These are phyloP conservation scores for Rhynchospora tenuis DNA, from an alignment of 176 grass and related monocot genomes.

Conservation along the genomic window DNA sequence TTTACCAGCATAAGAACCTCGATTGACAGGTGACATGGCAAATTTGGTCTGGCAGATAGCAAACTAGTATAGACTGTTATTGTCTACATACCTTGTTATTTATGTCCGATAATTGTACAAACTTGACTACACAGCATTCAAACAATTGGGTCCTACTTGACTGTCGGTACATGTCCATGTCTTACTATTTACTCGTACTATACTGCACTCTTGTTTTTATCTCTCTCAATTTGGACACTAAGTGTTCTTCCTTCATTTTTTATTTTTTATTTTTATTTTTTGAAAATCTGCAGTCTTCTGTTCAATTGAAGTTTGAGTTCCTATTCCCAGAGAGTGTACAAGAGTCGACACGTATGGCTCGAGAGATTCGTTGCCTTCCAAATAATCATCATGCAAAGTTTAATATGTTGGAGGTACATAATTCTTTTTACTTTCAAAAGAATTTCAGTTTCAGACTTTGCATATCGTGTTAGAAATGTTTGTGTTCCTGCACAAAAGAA, in stretches of 20 bases:
- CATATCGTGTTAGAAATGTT: background rate
- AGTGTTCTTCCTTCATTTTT: background rate
- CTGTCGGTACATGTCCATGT: background rate
- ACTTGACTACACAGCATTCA: background rate
- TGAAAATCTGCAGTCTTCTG: slow-evolving; percentile 68
- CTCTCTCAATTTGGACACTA: background rate
- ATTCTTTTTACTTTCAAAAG: background rate
- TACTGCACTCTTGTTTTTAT: background rate
- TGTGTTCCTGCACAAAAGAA: background rate
- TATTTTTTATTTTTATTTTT: background rate
- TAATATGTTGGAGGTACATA: slow-evolving; percentile 78
- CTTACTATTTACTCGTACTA: slow-evolving; percentile 5
- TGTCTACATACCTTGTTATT: background rate
- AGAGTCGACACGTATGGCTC: slow-evolving; percentile 60
- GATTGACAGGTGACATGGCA: background rate
- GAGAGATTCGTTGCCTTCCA: slow-evolving; percentile 88
- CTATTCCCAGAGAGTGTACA: slow-evolving; percentile 76
- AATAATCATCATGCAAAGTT: slow-evolving; percentile 84
- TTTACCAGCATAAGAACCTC: background rate
- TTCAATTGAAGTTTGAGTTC: slow-evolving; percentile 84
- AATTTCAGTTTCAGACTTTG: background rate
- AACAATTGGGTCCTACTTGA: background rate
- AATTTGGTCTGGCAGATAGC: background rate
- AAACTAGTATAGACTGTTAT: background rate
- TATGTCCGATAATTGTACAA: background rate